phyloP scores from a whole-genome alignment of 148 eudicot genomes.

The Nepenthes mirabilis region DNA sequence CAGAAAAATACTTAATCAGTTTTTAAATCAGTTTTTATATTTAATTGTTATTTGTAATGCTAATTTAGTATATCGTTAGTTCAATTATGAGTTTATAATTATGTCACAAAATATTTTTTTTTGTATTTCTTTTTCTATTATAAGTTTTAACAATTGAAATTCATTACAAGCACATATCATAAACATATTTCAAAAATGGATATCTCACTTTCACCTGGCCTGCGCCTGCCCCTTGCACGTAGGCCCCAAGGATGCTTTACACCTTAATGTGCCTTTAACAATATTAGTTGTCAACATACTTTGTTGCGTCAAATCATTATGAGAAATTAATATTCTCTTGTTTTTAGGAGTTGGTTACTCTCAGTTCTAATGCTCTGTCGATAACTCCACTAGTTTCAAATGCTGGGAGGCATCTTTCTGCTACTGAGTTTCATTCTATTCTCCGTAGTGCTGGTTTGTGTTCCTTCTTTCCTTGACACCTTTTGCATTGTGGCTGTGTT shows the following conservation, averaged over 20 bases:
- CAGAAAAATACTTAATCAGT: no score
- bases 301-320: not conserved
- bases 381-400: slow-evolving; percentile 53
- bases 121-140: no score
- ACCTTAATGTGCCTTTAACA: not conserved
- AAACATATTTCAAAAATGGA: no score
- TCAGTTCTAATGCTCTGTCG: slow-evolving; percentile 49
- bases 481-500: no score
- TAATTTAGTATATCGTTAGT: no score
- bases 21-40: no score
- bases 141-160: no score
- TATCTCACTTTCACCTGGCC: no score
- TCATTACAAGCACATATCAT: no score
- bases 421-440: slow-evolving; percentile 74
- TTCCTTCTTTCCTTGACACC: not conserved
- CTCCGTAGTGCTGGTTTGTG: slow-evolving; percentile 57
- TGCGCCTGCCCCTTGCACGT: not conserved
- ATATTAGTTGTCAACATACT: not conserved
- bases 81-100: no score
- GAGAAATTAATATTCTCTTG: slow-evolving; percentile 6
- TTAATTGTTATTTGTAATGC: no score
- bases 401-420: slow-evolving; percentile 84
- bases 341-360: slow-evolving; percentile 72
- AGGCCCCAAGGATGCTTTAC: not conserved
- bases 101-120: no score